Percentiles rank a stretch among this genome's conserved stretches.
Evolutionary conservation across 306 rosid species (phyloP).

Genomic region (Morella rubra): DNA sequence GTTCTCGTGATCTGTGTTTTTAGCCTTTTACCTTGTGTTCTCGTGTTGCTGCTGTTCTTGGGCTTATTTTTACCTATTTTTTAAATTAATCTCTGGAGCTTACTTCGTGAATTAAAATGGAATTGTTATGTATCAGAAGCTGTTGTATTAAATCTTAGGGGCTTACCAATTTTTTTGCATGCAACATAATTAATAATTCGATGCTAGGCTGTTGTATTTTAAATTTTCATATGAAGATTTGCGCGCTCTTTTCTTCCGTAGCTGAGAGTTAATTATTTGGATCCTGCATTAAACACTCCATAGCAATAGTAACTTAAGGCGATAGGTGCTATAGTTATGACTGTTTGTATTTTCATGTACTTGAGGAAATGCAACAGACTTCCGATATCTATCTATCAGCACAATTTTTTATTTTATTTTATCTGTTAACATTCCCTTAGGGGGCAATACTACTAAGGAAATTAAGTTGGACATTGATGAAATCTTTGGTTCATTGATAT

Average conservation of each 20-base stretch:
- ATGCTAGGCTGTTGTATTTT: constrained; percentile 1
- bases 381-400: constrained; percentile 3
- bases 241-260: neutral
- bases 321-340: neutral
- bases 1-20: constrained; percentile 18
- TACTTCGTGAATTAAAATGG: neutral
- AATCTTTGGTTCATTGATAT: constrained; percentile 12
- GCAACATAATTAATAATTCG: neutral
- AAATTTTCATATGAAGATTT: neutral
- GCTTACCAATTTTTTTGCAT: neutral
- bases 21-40: neutral
- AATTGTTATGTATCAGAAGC: too few species aligned
- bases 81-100: neutral
- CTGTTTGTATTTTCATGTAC: neutral
- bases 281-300: neutral
- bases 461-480: constrained; percentile 9
- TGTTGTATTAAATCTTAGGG: too few species aligned
- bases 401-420: neutral
- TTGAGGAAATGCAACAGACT: neutral
- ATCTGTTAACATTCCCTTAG: neutral
- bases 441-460: constrained; percentile 7
- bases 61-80: neutral
- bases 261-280: neutral
- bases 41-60: constrained; percentile 6
- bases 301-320: neutral